These are phyloP conservation scores for Candida mattraensis DNA, from an alignment of 805 yeast genomes.

Conservation along the genomic window DNA sequence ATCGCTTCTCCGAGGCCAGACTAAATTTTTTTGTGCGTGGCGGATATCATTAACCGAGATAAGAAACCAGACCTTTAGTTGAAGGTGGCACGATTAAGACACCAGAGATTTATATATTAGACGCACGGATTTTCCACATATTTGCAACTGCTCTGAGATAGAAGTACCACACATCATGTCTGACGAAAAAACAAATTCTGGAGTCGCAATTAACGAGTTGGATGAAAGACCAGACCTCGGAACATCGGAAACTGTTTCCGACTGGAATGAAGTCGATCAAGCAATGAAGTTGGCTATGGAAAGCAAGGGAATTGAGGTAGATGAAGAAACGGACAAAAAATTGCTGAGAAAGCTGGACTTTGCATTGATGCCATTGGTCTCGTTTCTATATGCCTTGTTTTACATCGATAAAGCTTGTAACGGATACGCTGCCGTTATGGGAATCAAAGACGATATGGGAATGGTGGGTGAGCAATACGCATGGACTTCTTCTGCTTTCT, in stretches of 20 bases:
- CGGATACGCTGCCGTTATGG: slow-evolving; percentile 58
- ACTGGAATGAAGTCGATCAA: slow-evolving; percentile 35
- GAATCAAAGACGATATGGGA: slow-evolving; percentile 48
- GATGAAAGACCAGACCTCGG: no score
- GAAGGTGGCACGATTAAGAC: no score
- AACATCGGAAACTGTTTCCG: no score
- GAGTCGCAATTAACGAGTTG: no score
- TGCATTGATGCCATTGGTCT: slow-evolving; percentile 50
- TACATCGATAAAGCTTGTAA: slow-evolving; percentile 61
- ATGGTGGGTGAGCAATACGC: slow-evolving; percentile 45
- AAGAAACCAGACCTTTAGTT: no score
- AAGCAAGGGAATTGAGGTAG: slow-evolving; percentile 11
- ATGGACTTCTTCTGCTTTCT: slow-evolving; percentile 35
- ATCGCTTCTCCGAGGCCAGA: no score
- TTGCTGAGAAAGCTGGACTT: slow-evolving; percentile 45
- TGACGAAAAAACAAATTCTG: no score
- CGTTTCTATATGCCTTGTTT: slow-evolving; percentile 49
- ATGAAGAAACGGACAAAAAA: slow-evolving; percentile 25
- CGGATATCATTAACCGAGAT: slow-evolving; percentile 12
- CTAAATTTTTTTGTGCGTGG: no score
- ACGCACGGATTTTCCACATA: no score
- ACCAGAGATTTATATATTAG: no score
- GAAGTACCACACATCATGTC: no score
- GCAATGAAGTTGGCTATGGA: slow-evolving; percentile 37
- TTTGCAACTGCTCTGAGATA: no score